A percentile compares a stretch with the other conserved stretches of the same genome.
These are phyloP conservation scores for Aureobasidium sp. DNA, from an alignment of 2,329 filamentous ascomycete genomes.

Conservation along the genomic window DNA sequence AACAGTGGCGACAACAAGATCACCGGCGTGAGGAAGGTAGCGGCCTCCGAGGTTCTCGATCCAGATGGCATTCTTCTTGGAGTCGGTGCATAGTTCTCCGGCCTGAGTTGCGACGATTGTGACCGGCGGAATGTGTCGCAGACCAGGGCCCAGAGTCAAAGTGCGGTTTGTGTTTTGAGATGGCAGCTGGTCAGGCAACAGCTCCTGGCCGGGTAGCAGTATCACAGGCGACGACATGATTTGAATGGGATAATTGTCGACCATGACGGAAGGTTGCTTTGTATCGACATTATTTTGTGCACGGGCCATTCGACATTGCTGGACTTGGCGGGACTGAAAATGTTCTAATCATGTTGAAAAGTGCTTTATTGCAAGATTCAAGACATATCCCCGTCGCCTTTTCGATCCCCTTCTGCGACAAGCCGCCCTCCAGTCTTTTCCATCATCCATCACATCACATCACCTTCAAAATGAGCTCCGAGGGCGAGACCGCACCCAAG, in stretches of 20 bases:
- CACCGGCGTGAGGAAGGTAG: slow-evolving; percentile 73
- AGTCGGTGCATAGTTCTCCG: slow-evolving; percentile 60
- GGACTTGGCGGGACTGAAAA: too few relatives aligned
- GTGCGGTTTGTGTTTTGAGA: slow-evolving; percentile 59
- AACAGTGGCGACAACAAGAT: slow-evolving; percentile 83
- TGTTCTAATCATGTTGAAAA: too few relatives aligned
- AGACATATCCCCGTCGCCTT: neutral
- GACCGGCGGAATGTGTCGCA: slow-evolving; percentile 73
- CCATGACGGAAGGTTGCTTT: slow-evolving; percentile 7
- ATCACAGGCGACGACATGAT: slow-evolving; percentile 37
- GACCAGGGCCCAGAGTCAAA: slow-evolving; percentile 74
- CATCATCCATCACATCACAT: slow-evolving; percentile 10
- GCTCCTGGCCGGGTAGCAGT: slow-evolving; percentile 73
- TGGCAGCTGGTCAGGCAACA: slow-evolving; percentile 61
- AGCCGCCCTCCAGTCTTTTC: neutral
- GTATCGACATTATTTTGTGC: too few relatives aligned
- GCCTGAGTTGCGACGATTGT: slow-evolving; percentile 63
- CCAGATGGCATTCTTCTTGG: slow-evolving; percentile 69
- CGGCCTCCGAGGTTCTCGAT: slow-evolving; percentile 61
- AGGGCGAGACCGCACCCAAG: slow-evolving; percentile 46
- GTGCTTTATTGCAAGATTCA: too few relatives aligned
- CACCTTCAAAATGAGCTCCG: slow-evolving; percentile 42
- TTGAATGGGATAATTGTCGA: neutral
- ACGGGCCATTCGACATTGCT: too few relatives aligned
- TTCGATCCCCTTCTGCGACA: neutral